Conservation (phyloP, 2,329 filamentous ascomycete species). For the Ceratocystis eucalypticola region DNA sequence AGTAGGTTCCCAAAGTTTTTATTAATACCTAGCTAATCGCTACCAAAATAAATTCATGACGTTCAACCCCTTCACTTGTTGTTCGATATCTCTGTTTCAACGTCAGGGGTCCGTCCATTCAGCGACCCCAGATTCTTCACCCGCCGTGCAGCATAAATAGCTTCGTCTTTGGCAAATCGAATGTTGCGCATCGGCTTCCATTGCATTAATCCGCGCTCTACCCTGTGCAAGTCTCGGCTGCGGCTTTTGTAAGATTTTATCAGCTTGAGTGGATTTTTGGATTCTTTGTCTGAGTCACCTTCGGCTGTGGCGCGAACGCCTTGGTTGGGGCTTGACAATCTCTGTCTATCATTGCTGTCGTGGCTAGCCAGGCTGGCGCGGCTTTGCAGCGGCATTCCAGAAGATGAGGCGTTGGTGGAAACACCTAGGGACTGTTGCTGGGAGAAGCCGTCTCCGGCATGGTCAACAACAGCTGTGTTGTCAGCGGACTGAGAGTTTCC, state of each 20-base stretch:
- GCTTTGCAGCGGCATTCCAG: not conserved
- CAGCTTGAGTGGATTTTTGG: conserved; percentile 42
- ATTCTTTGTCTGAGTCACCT: conserved; percentile 26
- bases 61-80: not conserved
- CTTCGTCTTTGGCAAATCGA: conserved; percentile 78
- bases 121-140: conserved; percentile 65
- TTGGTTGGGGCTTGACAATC: conserved; percentile 24
- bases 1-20: too few species aligned
- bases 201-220: conserved; percentile 86
- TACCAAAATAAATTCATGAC: too few species aligned
- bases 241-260: conserved; percentile 51
- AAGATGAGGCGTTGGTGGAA: not conserved
- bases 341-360: conserved; percentile 31
- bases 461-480: not conserved
- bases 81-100: conserved; percentile 54
- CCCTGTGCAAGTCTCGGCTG: conserved; percentile 64
- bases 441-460: not conserved
- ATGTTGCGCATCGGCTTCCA: conserved; percentile 82
- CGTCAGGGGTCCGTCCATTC: conserved; percentile 69
- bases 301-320: conserved; percentile 22
- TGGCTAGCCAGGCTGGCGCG: not conserved
- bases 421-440: not conserved
- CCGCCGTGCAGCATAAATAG: conserved; percentile 61
- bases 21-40: not conserved
- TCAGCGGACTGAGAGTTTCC: not conserved